Percentiles rank a stretch among this genome's conserved stretches.
Conservation (phyloP, 768 basidiomycete species). For the Lactarius akahatsu region DNA sequence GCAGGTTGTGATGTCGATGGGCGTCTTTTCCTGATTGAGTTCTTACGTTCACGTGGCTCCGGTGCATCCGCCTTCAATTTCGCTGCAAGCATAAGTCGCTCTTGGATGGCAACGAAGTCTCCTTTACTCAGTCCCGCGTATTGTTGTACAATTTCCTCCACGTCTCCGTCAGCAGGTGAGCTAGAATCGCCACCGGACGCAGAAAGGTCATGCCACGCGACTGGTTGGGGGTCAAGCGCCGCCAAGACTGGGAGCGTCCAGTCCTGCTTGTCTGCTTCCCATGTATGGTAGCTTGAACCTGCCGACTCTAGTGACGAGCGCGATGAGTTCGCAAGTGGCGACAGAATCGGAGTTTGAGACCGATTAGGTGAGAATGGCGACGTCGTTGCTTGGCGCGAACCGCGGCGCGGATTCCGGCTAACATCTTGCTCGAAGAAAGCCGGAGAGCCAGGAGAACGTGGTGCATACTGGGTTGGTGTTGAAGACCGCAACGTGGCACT, state of each 20-base stretch:
- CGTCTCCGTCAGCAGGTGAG: conserved; percentile 51
- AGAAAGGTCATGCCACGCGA: conserved; percentile 64
- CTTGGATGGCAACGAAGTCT: conserved; percentile 73
- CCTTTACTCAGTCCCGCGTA: conserved; percentile 66
- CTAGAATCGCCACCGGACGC: conserved; percentile 44
- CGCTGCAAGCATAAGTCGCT: conserved; percentile 67
- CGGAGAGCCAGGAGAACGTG: conserved; percentile 56
- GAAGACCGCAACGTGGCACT: conserved; percentile 53
- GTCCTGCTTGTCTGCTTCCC: conserved; percentile 60
- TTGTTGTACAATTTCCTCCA: conserved; percentile 64
- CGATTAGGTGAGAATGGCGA: conserved; percentile 53
- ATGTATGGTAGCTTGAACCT: conserved; percentile 85
- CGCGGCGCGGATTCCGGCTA: conserved; percentile 10
- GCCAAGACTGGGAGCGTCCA: conserved; percentile 53
- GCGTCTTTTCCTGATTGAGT: conserved; percentile 70
- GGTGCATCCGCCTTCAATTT: conserved; percentile 54
- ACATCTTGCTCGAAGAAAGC: conserved; percentile 45
- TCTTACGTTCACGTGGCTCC: conserved; percentile 60
- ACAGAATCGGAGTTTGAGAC: conserved; percentile 62
- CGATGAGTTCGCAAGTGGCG: conserved; percentile 71
- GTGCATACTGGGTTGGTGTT: conserved; percentile 61
- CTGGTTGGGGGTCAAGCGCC: conserved; percentile 48
- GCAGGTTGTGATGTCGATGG: conserved; percentile 84
- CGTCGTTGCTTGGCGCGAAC: conserved; percentile 34
- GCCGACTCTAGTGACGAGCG: conserved; percentile 76